Percentiles rank a stretch among this genome's conserved stretches.
Conservation (phyloP, 2,329 filamentous ascomycete genomes). For the Rhexocercosporidium sp. region DNA sequence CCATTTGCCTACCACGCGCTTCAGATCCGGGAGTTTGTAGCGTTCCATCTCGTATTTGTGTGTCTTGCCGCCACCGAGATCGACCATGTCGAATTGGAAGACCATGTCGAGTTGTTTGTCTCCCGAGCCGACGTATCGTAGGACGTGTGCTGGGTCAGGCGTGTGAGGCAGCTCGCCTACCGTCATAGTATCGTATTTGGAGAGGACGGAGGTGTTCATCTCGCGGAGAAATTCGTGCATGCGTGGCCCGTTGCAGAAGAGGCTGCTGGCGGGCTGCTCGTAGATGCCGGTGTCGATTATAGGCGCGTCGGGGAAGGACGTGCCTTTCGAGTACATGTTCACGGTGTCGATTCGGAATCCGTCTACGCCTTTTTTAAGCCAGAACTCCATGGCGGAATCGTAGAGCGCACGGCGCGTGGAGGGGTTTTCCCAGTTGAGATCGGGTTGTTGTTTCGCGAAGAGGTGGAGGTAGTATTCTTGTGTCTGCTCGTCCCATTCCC, state of each 20-base stretch:
- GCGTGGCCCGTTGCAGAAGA: constrained; percentile 70
- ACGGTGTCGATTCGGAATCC: constrained; percentile 79
- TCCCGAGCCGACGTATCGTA: constrained; percentile 62
- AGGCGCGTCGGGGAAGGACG: constrained; percentile 62
- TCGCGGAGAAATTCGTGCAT: constrained; percentile 72
- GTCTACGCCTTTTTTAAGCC: constrained; percentile 75
- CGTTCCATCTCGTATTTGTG: constrained; percentile 55
- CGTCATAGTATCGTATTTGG: constrained; percentile 68
- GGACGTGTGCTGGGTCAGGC: constrained; percentile 60
- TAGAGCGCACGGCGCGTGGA: constrained; percentile 73
- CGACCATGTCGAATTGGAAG: constrained; percentile 70
- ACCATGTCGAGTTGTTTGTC: constrained; percentile 71
- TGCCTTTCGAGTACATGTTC: constrained; percentile 72
- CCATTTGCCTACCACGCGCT: constrained; percentile 53
- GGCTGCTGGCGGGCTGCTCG: constrained; percentile 56
- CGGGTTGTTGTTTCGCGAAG: constrained; percentile 77
- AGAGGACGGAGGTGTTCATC: constrained; percentile 64
- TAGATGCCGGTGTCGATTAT: constrained; percentile 51
- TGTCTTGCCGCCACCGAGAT: constrained; percentile 61
- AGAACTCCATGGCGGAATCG: constrained; percentile 75
- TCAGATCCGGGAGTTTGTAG: constrained; percentile 55
- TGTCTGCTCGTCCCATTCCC: constrained; percentile 75
- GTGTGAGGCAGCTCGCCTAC: constrained; percentile 73
- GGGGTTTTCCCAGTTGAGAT: constrained; percentile 83
- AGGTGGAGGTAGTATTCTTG: constrained; percentile 79